Evolutionary conservation across 306 rosid genomes (phyloP), one percentile per base, ranked within the genome.

Genomic region (Sesbania bispinosa): DNA sequence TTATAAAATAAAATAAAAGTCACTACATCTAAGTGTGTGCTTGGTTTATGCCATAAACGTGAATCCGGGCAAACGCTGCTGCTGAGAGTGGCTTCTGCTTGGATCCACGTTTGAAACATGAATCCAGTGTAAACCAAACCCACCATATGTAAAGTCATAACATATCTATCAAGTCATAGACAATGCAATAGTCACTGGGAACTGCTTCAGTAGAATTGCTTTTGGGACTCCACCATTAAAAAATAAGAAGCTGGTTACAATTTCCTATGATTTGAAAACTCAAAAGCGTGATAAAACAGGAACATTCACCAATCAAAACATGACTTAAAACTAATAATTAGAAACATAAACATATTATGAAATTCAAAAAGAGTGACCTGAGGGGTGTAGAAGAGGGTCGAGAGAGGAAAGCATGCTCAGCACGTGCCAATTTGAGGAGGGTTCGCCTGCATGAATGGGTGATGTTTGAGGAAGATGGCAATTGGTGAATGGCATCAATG

Each of bases 341-440:
- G 33, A 69, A 7, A 23, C 14, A 48, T 19, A 36, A 30, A 21
- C 51, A 54, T 9, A 15, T 45, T 27, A 24, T 2, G 32, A 74
- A 24, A 46, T 16, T 50, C 45, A 69, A 33, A 18, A 60, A 38
- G 30, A 51, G 32, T 43, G 11, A 89, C 96, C 96, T 92, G 79
- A 85, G 90, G 30, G 86, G 73, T 5, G 62, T 7, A 55, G 83
- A 42, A 61, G 89, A 57, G 71, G 71, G 64, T 61, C 84, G 84
- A 64, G 83, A 84, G 74, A 93, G 96, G 67, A 90, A 93, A 68
- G 53, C 13, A 53, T 88, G 90, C 59, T 93, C 98, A 21, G 92
- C 83, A 45, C 35, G 70, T 53, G 87, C 92, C 77, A 85, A 80
- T 73, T 81, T 93, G 73, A 88, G 81, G 36, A 93, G 98, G 19